Evolutionary conservation across 106 monocot species (phyloP).

Genomic region (Platanthera guangdongensis): DNA sequence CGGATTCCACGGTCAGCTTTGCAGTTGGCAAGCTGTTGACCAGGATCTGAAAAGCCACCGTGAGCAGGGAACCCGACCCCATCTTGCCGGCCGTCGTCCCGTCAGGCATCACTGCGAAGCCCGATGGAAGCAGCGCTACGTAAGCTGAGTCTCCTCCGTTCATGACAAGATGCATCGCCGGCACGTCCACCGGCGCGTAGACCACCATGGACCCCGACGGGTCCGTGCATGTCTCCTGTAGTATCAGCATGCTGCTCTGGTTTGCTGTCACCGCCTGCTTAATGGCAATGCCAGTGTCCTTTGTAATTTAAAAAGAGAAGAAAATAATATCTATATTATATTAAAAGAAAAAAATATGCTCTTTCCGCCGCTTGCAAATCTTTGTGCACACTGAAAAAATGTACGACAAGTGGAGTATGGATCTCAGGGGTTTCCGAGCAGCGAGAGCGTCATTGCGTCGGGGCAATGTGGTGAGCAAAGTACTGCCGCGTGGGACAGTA

Average conservation of each 20-base stretch:
- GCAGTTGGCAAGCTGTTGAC: slow-evolving; percentile 52
- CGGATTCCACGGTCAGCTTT: slow-evolving; percentile 66
- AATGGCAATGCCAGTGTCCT: too few species aligned
- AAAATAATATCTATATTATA: too few species aligned
- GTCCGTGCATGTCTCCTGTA: slow-evolving; percentile 85
- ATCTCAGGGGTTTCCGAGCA: too few species aligned
- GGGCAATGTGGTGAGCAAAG: too few species aligned
- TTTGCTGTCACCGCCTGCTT: slow-evolving; percentile 42
- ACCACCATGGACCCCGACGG: slow-evolving; percentile 72
- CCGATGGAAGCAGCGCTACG: slow-evolving; percentile 75
- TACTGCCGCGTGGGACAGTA: too few species aligned
- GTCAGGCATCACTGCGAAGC: slow-evolving; percentile 63
- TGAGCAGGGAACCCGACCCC: slow-evolving; percentile 38
- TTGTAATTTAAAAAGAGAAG: too few species aligned
- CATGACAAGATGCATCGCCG: slow-evolving; percentile 86
- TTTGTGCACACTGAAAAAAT: too few species aligned
- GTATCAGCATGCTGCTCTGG: slow-evolving; percentile 73
- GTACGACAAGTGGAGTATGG: too few species aligned
- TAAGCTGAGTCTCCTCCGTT: slow-evolving; percentile 77
- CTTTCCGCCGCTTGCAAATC: too few species aligned
- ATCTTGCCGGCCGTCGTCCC: slow-evolving; percentile 7
- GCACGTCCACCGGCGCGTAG: slow-evolving; percentile 78
- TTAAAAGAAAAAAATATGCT: too few species aligned
- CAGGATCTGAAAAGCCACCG: slow-evolving; percentile 64
- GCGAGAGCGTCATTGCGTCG: too few species aligned